Base-by-base conservation (phyloP, 192 early-diverging fungal genomes). In the Coemansia sp. region DNA sequence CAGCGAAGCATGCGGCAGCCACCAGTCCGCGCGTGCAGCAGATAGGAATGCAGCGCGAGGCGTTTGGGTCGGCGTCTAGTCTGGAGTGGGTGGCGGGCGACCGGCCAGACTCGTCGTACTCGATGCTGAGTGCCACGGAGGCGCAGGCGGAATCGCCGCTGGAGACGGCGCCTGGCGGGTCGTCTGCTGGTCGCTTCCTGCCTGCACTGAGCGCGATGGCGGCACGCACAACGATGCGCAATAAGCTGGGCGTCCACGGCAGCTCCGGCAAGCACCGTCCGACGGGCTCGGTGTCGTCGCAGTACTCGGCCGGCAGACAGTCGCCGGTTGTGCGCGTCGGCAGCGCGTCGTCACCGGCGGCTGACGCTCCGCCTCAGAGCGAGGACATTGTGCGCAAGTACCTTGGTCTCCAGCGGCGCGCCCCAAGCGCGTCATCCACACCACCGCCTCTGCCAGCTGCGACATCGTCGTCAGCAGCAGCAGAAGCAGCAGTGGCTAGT, bases 331-430 rank as follows among this genome's bases (percentile, higher is more conserved):
- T 64, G 6, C 79, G 79, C 25, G 69, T 25, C 0, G 42, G 51
- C 2, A 72, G 71, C 11, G 38, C 67, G 60, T 68, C 67, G n/a
- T 65, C 64, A 12, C 64, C 67, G 19, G 17, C 63, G 19, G 38
- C 49, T 14, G 63, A 61, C 4, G 40, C 61, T 12, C 8, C 69
- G 1, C 8, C 46, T 22, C 74, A 76, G 58, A 63, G 65, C 55
- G 81, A 83, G 51, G 81, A 83, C 22, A 83, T 83, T 69, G 81
- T 83, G 48, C 81, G 81, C 66, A 74, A 65, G 69, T 83, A 83
- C 53, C 65, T 83, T 67, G 75, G 74, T 17, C 71, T 69, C 12
- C 80, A 77, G 68, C 59, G 69, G 8, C 71, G 67, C 61, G 41
- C 51, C 0, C 59, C 65, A 16, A 55, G 46, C 16, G 55, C 64